Percentiles rank a stretch among this genome's conserved stretches.
Conservation (phyloP, 2,329 filamentous ascomycete genomes). For the Cladophialophora exuberans region DNA sequence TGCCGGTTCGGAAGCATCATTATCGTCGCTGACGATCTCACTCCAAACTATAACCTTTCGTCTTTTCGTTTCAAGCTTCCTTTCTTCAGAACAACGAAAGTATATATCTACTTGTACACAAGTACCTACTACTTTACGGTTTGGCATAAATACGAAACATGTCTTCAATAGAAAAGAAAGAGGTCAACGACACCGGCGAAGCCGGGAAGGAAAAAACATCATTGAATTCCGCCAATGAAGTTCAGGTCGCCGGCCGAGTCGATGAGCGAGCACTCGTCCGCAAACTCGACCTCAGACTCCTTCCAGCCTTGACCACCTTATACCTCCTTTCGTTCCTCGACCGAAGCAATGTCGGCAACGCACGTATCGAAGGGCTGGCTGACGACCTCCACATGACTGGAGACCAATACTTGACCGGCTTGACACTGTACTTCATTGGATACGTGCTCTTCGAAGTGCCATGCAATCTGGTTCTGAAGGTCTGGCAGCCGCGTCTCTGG, state of each 20-base stretch:
- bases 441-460: conserved; percentile 41
- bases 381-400: conserved; percentile 41
- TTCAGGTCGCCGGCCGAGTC: conserved; percentile 26
- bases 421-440: conserved; percentile 30
- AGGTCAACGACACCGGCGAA: neutral
- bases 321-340: conserved; percentile 51
- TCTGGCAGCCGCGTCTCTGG: conserved; percentile 24
- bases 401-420: conserved; percentile 20
- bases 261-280: conserved; percentile 46
- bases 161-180: conserved; percentile 1
- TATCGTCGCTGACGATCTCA: neutral
- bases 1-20: neutral
- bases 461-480: conserved; percentile 39
- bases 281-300: conserved; percentile 48
- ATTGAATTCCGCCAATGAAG: neutral
- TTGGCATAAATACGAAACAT: neutral
- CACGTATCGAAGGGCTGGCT: conserved; percentile 42
- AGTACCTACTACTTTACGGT: no score
- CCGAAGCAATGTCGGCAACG: conserved; percentile 49
- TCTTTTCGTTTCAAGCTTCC: neutral
- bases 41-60: no score
- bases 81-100: no score
- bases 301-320: conserved; percentile 49
- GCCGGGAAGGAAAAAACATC: neutral
- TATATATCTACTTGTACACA: no score